Evolutionary conservation across 768 basidiomycete genomes (phyloP).

Genomic region (Chalciporus pseudorubinellus): DNA sequence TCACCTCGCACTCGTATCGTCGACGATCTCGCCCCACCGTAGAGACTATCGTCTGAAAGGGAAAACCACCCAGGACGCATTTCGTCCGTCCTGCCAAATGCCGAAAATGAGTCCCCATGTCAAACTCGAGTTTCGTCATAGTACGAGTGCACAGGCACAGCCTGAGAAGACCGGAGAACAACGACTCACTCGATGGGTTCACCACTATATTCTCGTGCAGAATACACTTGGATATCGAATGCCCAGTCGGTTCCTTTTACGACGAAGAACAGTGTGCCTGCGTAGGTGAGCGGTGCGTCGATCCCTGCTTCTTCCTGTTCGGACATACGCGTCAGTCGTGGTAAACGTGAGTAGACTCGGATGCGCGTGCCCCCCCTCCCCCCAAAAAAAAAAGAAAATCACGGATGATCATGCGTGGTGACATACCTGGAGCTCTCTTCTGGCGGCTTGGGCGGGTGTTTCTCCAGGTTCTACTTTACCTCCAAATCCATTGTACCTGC

Average conservation of each 20-base stretch:
- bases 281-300: constrained; percentile 57
- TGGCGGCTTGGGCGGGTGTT: constrained; percentile 63
- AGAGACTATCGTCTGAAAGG: constrained; percentile 22
- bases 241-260: constrained; percentile 52
- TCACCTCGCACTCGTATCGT: no score
- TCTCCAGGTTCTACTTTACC: constrained; percentile 83
- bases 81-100: constrained; percentile 70
- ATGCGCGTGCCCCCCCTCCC: no score
- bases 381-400: no score
- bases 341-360: no score
- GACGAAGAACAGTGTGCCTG: constrained; percentile 65
- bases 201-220: constrained; percentile 60
- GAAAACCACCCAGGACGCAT: constrained; percentile 86
- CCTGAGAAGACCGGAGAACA: not conserved
- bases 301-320: constrained; percentile 85
- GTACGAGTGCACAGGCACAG: not conserved
- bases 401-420: no score
- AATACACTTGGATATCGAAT: constrained; percentile 72
- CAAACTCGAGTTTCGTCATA: no score
- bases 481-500: constrained; percentile 85
- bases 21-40: not conserved
- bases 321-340: no score
- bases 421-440: constrained; percentile 67
- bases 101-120: no score
- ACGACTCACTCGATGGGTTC: constrained; percentile 63